A percentile compares a stretch with the other conserved stretches of the same genome.
phyloP scores from a whole-genome alignment of 352 stramenopile genomes.

The Phytopythium mirpurense region DNA sequence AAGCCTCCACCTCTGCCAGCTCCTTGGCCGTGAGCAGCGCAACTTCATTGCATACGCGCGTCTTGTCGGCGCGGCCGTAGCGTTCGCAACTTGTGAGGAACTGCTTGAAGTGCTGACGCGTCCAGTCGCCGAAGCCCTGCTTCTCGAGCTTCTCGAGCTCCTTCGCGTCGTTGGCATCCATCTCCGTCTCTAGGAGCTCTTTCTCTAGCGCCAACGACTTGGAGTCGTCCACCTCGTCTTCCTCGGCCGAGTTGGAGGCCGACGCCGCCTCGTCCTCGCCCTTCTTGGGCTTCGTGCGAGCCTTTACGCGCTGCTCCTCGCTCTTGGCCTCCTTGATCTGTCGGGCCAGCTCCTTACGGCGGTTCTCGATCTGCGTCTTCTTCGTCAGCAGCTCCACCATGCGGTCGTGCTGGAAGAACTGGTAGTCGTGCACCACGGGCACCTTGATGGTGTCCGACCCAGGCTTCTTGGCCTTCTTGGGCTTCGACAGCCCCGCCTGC shows the following conservation, averaged over 20 bases:
- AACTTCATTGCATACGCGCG: slow-evolving; percentile 89
- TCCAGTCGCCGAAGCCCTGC: slow-evolving; percentile 96
- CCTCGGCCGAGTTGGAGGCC: slow-evolving; percentile 59
- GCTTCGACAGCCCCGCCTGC: slow-evolving; percentile 71
- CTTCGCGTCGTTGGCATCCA: slow-evolving; percentile 59
- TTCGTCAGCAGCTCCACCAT: slow-evolving; percentile 84
- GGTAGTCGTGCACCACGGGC: slow-evolving; percentile 92
- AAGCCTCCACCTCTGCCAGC: slow-evolving; percentile 88
- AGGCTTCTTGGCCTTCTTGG: slow-evolving; percentile 87
- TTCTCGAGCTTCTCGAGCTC: slow-evolving; percentile 72
- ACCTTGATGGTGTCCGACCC: slow-evolving; percentile 86
- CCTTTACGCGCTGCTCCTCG: slow-evolving; percentile 75
- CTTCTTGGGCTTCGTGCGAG: slow-evolving; percentile 60
- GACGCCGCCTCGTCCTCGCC: slow-evolving; percentile 31
- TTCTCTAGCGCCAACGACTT: slow-evolving; percentile 69
- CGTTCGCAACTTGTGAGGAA: slow-evolving; percentile 92
- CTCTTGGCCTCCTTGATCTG: slow-evolving; percentile 81
- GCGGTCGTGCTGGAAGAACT: slow-evolving; percentile 92
- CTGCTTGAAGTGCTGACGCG: slow-evolving; percentile 81
- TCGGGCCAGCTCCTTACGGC: slow-evolving; percentile 76
- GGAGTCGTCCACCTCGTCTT: slow-evolving; percentile 42
- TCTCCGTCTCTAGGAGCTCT: slow-evolving; percentile 71
- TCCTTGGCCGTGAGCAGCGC: slow-evolving; percentile 89
- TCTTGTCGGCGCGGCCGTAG: slow-evolving; percentile 91
- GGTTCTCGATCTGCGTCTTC: slow-evolving; percentile 88